Evolutionary conservation across 2,329 filamentous ascomycete species (phyloP).

Genomic region (Xylaria digitata): DNA sequence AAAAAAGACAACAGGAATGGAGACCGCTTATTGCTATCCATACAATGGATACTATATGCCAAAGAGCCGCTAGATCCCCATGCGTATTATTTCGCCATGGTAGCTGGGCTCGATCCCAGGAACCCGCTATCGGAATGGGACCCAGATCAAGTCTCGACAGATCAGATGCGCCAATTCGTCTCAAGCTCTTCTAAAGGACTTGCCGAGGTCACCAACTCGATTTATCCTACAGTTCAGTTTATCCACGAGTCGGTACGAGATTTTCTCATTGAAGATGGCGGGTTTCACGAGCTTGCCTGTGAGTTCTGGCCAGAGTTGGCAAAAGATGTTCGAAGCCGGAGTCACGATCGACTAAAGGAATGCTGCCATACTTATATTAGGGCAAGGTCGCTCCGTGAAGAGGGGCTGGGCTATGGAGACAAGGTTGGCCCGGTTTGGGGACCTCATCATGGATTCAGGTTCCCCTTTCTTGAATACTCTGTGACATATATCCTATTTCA

Average conservation of each 20-base stretch:
- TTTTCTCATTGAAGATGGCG: constrained; percentile 56
- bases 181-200: constrained; percentile 62
- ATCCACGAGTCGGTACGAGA: constrained; percentile 65
- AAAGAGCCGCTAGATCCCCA: not conserved
- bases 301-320: constrained; percentile 49
- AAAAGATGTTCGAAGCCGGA: constrained; percentile 57
- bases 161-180: constrained; percentile 51
- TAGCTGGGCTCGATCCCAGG: not conserved
- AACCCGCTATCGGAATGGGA: not conserved
- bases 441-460: not conserved
- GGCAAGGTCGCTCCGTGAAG: not conserved
- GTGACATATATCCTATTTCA: constrained; percentile 27
- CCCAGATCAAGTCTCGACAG: not conserved
- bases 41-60: constrained; percentile 31
- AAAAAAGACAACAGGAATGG: constrained; percentile 7
- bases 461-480: constrained; percentile 37
- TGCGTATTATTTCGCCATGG: constrained; percentile 26
- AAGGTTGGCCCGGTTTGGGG: not conserved
- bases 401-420: not conserved
- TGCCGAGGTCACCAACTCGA: constrained; percentile 54
- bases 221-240: constrained; percentile 59
- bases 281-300: constrained; percentile 42
- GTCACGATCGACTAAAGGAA: constrained; percentile 47
- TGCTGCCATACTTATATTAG: constrained; percentile 21
- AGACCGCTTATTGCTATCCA: constrained; percentile 19